Base-by-base conservation (phyloP, 805 yeast species). In the Saccharomycopsis schoenii region DNA sequence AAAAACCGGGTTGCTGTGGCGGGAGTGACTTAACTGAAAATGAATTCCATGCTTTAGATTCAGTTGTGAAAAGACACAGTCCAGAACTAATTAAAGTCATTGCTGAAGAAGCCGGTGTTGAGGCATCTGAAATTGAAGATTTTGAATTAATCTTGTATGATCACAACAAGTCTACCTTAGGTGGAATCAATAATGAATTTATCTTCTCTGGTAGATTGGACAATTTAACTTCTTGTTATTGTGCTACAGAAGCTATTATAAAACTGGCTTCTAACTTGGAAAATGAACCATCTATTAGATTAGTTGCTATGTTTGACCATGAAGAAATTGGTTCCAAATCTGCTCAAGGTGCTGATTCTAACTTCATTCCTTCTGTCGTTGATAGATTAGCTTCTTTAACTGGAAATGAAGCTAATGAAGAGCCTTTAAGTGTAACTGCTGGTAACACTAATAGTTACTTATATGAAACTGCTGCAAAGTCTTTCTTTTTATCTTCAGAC, bases 291-390 rank as follows among this genome's bases (percentile, higher is more conserved):
- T 86, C 89, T 54, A 83, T 90, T 51, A 84, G 87, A 69, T 71
- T 92, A 69, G 79, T 91, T 60, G 85, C 97, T 0, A 77, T 92
- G 62, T 93, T 94, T 72, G 99, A 93, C 71, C 98, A 94, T 72
- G 99, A 93, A 73, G 99, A 93, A 72, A 80, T 93, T 66, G 99
- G 99, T 0, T 91, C 97, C 1, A 78, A 84, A 9, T 87, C 96
- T 17, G 96, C 97, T 14, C 97, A 93, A 73, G 99, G 99, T 65
- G 99, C 99, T 0, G 92, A 89, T 69, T 90, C 97, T 1, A 88
- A 92, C 62, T 89, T 94, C 70, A 76, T 93, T 60, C 94, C 94
- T 24, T 88, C 90, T 67, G 79, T 89, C 41, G 71, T 92, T 58
- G 82, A 80, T 63, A 82, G 97, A 69, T 72, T 92, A 55, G 80